A percentile compares a stretch with the other conserved stretches of the same genome.
Conservation (phyloP, 23 red algal genomes). For the Gracilaria vermiculophylla region DNA sequence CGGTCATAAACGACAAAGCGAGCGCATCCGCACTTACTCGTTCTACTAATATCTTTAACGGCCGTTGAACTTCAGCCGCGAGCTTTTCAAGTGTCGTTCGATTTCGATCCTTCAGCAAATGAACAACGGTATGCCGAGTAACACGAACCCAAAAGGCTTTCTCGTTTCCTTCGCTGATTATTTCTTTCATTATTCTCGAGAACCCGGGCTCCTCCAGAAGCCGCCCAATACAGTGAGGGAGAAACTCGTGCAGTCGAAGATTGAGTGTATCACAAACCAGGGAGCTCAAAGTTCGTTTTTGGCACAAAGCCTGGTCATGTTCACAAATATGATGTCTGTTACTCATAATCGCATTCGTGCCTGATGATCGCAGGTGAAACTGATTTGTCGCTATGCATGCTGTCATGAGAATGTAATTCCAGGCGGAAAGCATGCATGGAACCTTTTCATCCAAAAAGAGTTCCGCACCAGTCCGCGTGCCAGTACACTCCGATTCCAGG, state of each 20-base stretch:
- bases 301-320: not conserved
- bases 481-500: not conserved
- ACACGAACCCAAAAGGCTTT: constrained; percentile 35
- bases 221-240: not conserved
- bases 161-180: not conserved
- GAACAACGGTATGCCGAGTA: constrained; percentile 20
- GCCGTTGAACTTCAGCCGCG: not conserved
- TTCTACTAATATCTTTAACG: constrained; percentile 22
- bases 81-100: constrained; percentile 4
- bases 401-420: not conserved
- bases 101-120: constrained; percentile 14
- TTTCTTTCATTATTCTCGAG: not conserved
- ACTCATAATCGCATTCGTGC: not conserved
- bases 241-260: not conserved
- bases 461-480: not conserved
- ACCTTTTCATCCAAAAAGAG: not conserved
- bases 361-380: not conserved
- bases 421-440: not conserved
- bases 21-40: constrained; percentile 37
- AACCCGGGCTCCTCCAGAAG: not conserved
- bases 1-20: constrained; percentile 17
- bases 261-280: not conserved
- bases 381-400: not conserved
- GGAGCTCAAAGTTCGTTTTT: not conserved
- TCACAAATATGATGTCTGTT: not conserved